Evolutionary conservation across 176 grass and related monocot genomes (phyloP), one percentile per base, ranked within the genome.

Genomic region (Paspalum vaginatum): DNA sequence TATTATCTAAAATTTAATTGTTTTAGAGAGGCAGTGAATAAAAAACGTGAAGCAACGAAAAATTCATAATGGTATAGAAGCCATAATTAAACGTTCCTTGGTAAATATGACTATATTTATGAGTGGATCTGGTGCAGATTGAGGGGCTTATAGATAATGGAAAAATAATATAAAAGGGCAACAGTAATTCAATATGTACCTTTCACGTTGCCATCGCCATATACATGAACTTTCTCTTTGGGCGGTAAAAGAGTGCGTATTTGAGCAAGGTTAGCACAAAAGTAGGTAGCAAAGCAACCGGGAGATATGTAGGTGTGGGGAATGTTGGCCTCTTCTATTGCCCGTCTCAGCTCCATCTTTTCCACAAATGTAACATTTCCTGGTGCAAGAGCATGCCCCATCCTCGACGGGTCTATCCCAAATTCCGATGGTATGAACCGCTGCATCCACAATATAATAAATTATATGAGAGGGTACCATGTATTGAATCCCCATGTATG

Each of bases 341-440:
- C 86, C 22, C 57, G 84, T 26, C 91, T 61, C 21, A 97, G 16
- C 18, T 70, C 68, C 73, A 89, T 89, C 72, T 97, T 93, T 0
- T 87, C 83, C 0, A 47, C 66, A 21, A 97, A 93, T 11, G 77
- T 0, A 65, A 58, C 14, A 32, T 70, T 87, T 9, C 91, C 91
- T 1, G 86, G 91, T 61, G 75, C 87, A 43, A 89, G 75, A n/a
- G 94, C 88, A 21, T 91, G 51, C 0, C 6, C 64, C 94, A 97
- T 91, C 25, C 76, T 82, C 1, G 75, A 62, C 8, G 87, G 86
- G 59, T 97, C 90, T 56, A 78, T 70, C 13, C 91, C 94, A 1
- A 93, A 97, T 46, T 97, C 88, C 1, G 94, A 97, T 4, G 91
- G 94, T 43, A 93, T 6, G 69, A 85, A 97, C 26, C 84, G 75